phyloP scores from a whole-genome alignment of 1,284 basidiomycete species.

The Austropuccinia psidii region DNA sequence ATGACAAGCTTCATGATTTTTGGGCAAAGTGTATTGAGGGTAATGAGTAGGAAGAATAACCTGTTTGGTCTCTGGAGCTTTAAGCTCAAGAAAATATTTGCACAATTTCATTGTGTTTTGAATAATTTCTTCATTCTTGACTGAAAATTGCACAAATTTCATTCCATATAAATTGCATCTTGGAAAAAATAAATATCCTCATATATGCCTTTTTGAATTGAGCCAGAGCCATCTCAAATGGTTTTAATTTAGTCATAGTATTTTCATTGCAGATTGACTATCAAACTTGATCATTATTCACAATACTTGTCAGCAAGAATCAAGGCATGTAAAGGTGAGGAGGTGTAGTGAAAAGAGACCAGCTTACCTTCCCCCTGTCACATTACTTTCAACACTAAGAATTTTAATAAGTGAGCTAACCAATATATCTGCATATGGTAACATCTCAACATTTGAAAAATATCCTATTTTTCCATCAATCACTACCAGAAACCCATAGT shows the following conservation, averaged over 20 bases:
- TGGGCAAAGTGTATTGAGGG: conserved; percentile 69
- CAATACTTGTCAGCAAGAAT: background rate
- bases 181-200: conserved; percentile 85
- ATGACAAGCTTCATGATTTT: conserved; percentile 65
- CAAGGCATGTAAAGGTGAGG: background rate
- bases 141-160: conserved; percentile 88
- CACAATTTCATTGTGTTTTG: conserved; percentile 73
- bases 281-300: conserved; percentile 55
- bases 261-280: conserved; percentile 70
- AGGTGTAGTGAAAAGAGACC: conserved; percentile 2
- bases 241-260: conserved; percentile 63
- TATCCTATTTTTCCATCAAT: conserved; percentile 96
- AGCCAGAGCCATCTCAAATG: conserved; percentile 50
- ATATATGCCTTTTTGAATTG: conserved; percentile 52
- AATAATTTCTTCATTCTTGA: conserved; percentile 70
- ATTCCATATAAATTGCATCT: conserved; percentile 94
- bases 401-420: conserved; percentile 90
- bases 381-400: conserved; percentile 89
- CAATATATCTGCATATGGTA: conserved; percentile 84
- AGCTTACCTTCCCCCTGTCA: conserved; percentile 88
- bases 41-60: conserved; percentile 76
- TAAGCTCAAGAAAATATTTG: conserved; percentile 59
- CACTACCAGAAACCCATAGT: conserved; percentile 78
- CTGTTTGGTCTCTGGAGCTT: conserved; percentile 42
- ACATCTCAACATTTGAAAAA: conserved; percentile 87